Evolutionary conservation across 139 green algal genomes (phyloP), one percentile per base, ranked within the genome.

Genomic region (Nannochloris sp.): DNA sequence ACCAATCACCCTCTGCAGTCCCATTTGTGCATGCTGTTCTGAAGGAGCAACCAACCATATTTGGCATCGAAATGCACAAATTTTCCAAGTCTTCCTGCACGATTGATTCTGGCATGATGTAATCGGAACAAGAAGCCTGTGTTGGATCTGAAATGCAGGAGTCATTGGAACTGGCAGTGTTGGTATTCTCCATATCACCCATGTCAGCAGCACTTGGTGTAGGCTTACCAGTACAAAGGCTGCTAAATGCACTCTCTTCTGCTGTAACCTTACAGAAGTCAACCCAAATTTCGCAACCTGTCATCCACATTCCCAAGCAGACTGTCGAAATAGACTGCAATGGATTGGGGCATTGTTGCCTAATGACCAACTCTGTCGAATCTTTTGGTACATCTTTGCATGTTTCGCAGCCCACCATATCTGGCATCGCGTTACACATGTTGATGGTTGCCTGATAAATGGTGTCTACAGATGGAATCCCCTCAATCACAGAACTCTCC

Each of bases 1-100:
- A 76, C 51, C 65, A 71, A 18, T 7, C 7, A 44, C 63, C 63
- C 16, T 34, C 27, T 57, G 57, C 43, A 57, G 57, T 25, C 16
- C 23, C 21, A 50, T 56, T 56, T 54, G 19, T 62, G 51, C 68
- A 74, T n/a, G 55, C 16, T 18, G 14, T 23, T 55, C 62, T 64
- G 21, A 76, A 46, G 19, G 55, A 48, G 63, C 70, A 76, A 43
- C 70, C 70, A 25, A 67, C 44, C 57, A 76, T 60, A 48, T 44
- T 40, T 21, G 70, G 63, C 63, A 72, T 68, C 44, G 29, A 16
- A 19, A 29, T 25, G 48, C 70, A 76, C 21, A 76, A 43, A 37
- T 16, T 19, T n/a, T 25, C 14, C 3, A 76, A 19, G 14, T 76
- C 31, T 2, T 23, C 36, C 3, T n/a, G 16, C 16, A 27, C 46